Evolutionary conservation across 2,329 filamentous ascomycete species (phyloP).

Genomic region (Talaromyces sp.): DNA sequence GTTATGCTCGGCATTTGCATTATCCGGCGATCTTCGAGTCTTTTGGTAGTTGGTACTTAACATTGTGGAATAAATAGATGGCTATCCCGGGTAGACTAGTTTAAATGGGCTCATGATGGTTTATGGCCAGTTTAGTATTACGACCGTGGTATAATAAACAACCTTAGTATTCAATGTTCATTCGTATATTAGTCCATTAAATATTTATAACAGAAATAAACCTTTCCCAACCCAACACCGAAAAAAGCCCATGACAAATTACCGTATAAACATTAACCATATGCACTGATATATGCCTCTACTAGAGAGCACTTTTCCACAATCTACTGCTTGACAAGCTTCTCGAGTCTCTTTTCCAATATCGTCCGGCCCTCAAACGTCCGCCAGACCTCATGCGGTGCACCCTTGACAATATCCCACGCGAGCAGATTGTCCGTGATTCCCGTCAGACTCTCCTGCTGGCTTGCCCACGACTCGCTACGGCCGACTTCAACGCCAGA

Average conservation of each 20-base stretch:
- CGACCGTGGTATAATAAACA: neutral
- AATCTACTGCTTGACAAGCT: constrained; percentile 41
- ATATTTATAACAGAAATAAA: neutral
- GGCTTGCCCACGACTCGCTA: constrained; percentile 69
- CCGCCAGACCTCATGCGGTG: constrained; percentile 81
- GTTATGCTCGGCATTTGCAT: neutral
- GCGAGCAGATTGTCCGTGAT: constrained; percentile 71
- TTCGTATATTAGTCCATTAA: neutral
- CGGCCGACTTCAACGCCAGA: constrained; percentile 65
- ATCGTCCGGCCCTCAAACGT: constrained; percentile 63
- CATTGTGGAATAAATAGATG: neutral
- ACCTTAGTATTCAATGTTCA: neutral
- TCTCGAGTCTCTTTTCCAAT: constrained; percentile 71
- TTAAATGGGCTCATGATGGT: neutral
- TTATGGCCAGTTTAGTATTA: neutral
- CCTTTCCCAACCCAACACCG: neutral
- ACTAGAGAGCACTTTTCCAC: neutral
- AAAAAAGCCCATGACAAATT: neutral
- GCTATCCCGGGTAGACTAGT: neutral
- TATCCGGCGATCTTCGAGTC: neutral
- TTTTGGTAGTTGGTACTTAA: neutral
- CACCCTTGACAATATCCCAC: constrained; percentile 83
- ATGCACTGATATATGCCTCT: neutral
- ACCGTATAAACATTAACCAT: neutral
- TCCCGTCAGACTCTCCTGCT: constrained; percentile 76